Evolutionary conservation across 345 rosid species (phyloP).

Genomic region (Gossypium thurberi): DNA sequence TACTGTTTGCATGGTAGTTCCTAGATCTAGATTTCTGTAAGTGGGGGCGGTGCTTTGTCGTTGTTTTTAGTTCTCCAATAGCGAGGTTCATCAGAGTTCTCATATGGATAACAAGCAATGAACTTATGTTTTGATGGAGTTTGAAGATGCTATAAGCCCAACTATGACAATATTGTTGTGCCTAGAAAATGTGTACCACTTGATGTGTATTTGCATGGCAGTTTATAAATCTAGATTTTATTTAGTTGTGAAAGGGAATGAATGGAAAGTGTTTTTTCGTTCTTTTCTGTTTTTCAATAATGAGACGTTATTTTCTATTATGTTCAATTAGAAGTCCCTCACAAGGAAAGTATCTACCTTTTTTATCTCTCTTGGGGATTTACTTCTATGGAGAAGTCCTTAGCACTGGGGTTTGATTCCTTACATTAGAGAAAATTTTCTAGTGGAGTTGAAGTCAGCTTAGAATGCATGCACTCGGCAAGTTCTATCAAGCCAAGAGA

Average conservation of each 20-base stretch:
- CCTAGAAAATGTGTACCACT: not conserved
- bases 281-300: conserved; percentile 1
- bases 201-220: not conserved
- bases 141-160: not conserved
- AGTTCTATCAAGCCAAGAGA: not conserved
- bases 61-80: too few relatives aligned
- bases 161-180: not conserved
- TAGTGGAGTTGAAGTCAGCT: not conserved
- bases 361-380: not conserved
- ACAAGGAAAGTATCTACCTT: not conserved
- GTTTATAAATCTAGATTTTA: not conserved
- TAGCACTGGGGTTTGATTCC: not conserved
- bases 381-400: not conserved
- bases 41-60: too few relatives aligned
- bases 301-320: not conserved
- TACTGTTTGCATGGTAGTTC: not conserved
- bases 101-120: not conserved
- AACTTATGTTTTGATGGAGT: not conserved
- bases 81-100: too few relatives aligned
- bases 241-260: not conserved
- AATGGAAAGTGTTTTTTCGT: not conserved
- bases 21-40: too few relatives aligned
- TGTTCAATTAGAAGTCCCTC: not conserved
- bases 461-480: not conserved
- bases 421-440: not conserved